Conservation (phyloP, 2,329 filamentous ascomycete genomes). For the Cercospora nicotianae region DNA sequence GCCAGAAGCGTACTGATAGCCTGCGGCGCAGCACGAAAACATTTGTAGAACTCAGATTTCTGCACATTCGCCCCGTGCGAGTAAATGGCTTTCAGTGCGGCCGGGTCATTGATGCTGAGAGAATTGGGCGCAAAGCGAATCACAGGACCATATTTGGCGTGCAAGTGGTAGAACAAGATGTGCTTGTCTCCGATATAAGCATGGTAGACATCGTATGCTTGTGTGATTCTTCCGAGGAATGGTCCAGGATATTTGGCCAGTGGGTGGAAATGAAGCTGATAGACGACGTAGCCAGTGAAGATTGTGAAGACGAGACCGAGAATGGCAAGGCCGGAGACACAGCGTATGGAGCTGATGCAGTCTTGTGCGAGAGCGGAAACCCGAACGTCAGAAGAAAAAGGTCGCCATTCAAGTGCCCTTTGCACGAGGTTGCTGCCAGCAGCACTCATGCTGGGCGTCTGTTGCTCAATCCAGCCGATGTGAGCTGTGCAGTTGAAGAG, state of each 20-base stretch:
- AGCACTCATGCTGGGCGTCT: slow-evolving; percentile 11
- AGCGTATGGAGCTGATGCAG: slow-evolving; percentile 19
- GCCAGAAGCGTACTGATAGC: slow-evolving; percentile 47
- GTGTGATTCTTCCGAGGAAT: slow-evolving; percentile 27
- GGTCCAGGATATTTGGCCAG: slow-evolving; percentile 33
- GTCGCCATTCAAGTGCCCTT: slow-evolving; percentile 12
- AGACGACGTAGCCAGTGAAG: slow-evolving; percentile 23
- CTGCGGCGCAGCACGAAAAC: slow-evolving; percentile 46
- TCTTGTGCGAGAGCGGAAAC: background rate
- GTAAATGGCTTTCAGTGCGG: slow-evolving; percentile 51
- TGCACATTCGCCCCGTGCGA: slow-evolving; percentile 50
- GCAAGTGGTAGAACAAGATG: slow-evolving; percentile 30
- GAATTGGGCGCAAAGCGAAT: slow-evolving; percentile 33
- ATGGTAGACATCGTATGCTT: slow-evolving; percentile 32
- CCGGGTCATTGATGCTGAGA: slow-evolving; percentile 32
- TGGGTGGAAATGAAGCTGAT: slow-evolving; percentile 31
- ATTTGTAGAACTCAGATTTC: slow-evolving; percentile 51
- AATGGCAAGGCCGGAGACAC: slow-evolving; percentile 13
- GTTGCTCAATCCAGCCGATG: background rate
- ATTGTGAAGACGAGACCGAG: slow-evolving; percentile 14
- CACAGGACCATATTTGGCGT: slow-evolving; percentile 29
- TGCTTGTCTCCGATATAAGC: slow-evolving; percentile 34
- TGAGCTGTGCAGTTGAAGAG: background rate
- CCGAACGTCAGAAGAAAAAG: slow-evolving; percentile 1
- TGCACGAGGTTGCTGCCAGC: slow-evolving; percentile 8